Evolutionary conservation across 208 protist species (phyloP).

Genomic region (Trypanosoma brucei): DNA sequence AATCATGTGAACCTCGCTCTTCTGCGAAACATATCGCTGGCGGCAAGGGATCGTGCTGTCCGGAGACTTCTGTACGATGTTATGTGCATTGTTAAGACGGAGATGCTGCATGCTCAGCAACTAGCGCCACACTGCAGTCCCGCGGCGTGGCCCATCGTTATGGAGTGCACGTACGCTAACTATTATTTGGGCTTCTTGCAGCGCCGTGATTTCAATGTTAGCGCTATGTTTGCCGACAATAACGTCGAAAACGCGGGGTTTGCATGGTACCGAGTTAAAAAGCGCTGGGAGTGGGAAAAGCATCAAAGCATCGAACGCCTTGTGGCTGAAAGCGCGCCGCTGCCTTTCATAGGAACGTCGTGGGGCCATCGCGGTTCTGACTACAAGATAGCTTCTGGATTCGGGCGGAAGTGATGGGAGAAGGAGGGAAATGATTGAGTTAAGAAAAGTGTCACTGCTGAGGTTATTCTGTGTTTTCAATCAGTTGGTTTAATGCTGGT

Average conservation of each 20-base stretch:
- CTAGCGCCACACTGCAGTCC: constrained; percentile 53
- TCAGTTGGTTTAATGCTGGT: too few relatives aligned
- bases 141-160: constrained; percentile 77
- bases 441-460: background rate
- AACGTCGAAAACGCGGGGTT: constrained; percentile 85
- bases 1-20: constrained; percentile 83
- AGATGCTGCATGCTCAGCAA: constrained; percentile 81
- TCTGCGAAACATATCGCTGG: constrained; percentile 79
- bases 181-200: constrained; percentile 87
- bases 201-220: constrained; percentile 80
- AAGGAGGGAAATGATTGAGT: background rate
- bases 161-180: constrained; percentile 84
- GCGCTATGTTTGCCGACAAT: constrained; percentile 84
- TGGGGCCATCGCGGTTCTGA: constrained; percentile 42
- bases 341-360: constrained; percentile 59
- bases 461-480: too few relatives aligned
- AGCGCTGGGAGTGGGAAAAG: constrained; percentile 76
- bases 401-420: constrained; percentile 5
- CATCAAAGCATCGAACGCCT: constrained; percentile 71
- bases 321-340: constrained; percentile 62
- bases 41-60: constrained; percentile 72
- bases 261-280: constrained; percentile 79
- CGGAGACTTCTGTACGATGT: constrained; percentile 74
- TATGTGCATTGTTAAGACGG: constrained; percentile 79
- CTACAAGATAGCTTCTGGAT: constrained; percentile 59